Evolutionary conservation across 2,329 filamentous ascomycete species (phyloP).

Genomic region (Aspergillus carbonarius): DNA sequence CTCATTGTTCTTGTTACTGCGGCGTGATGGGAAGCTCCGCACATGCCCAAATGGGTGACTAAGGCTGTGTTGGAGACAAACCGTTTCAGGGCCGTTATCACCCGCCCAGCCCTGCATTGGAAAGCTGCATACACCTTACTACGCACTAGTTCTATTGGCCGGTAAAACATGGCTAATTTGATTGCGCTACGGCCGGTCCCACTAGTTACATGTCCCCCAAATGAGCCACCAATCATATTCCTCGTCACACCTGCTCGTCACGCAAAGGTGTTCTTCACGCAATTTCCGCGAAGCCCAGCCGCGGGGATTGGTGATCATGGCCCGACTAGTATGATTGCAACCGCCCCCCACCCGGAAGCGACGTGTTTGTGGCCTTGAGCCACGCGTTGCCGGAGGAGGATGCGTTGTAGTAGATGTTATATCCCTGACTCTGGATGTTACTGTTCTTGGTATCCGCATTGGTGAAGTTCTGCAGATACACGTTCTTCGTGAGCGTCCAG

Average conservation of each 20-base stretch:
- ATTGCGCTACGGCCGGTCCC: not conserved
- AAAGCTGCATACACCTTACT: not conserved
- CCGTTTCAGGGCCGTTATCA: not conserved
- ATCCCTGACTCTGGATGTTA: conserved; percentile 14
- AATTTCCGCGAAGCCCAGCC: not conserved
- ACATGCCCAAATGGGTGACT: too few species aligned
- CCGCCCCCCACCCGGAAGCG: not conserved
- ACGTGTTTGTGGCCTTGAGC: conserved; percentile 2
- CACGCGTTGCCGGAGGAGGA: conserved; percentile 11
- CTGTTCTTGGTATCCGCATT: conserved; percentile 7
- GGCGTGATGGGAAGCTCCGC: too few species aligned
- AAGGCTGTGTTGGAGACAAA: too few species aligned
- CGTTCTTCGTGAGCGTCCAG: conserved; percentile 18
- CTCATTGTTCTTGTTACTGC: too few species aligned
- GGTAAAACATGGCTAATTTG: not conserved
- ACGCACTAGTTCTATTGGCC: not conserved
- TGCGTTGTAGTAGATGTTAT: conserved; percentile 16
- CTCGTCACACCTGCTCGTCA: not conserved
- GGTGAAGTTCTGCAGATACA: conserved; percentile 15
- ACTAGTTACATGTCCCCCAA: not conserved
- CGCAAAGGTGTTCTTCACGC: not conserved
- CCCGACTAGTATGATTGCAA: not conserved
- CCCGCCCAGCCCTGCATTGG: not conserved
- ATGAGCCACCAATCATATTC: not conserved
- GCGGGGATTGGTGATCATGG: not conserved